These are phyloP conservation scores for Leishmania braziliensis DNA, from an alignment of 208 protist species.

Conservation along the genomic window DNA sequence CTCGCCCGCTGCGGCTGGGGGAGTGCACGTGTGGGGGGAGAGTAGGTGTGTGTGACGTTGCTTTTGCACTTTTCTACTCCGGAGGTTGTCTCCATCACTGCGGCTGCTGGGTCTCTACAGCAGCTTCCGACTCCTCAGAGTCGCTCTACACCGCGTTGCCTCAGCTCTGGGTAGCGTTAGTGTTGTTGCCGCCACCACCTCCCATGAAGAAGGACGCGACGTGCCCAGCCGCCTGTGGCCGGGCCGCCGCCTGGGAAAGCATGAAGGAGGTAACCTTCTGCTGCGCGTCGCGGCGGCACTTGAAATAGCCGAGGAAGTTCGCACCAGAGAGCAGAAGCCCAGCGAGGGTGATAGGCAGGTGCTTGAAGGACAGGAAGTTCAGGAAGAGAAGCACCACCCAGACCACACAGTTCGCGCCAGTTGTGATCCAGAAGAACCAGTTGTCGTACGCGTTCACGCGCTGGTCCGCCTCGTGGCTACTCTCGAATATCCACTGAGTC, in stretches of 20 bases:
- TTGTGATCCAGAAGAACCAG: slow-evolving; percentile 85
- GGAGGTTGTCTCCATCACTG: neutral
- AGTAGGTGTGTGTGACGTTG: neutral
- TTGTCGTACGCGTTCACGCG: slow-evolving; percentile 80
- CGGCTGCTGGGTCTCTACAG: neutral
- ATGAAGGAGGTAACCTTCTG: slow-evolving; percentile 66
- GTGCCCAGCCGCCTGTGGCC: slow-evolving; percentile 45
- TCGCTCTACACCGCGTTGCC: neutral
- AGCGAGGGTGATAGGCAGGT: slow-evolving; percentile 63
- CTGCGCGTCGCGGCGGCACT: slow-evolving; percentile 81
- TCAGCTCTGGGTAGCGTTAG: neutral
- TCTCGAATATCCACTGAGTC: slow-evolving; percentile 95
- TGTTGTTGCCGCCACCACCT: neutral
- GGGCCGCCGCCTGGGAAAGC: slow-evolving; percentile 48
- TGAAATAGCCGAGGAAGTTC: slow-evolving; percentile 87
- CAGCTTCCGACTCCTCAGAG: neutral
- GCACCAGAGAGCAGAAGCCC: slow-evolving; percentile 56
- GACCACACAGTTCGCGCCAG: slow-evolving; percentile 42
- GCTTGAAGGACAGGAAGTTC: slow-evolving; percentile 66
- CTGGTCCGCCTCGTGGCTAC: slow-evolving; percentile 56
- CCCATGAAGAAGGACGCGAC: slow-evolving; percentile 44
- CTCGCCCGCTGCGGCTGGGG: neutral
- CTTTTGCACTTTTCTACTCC: neutral
- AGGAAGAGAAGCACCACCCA: slow-evolving; percentile 81
- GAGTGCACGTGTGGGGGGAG: neutral